These are phyloP conservation scores for Alternaria brassicae DNA, from an alignment of 2,329 filamentous ascomycete species.

Conservation along the genomic window DNA sequence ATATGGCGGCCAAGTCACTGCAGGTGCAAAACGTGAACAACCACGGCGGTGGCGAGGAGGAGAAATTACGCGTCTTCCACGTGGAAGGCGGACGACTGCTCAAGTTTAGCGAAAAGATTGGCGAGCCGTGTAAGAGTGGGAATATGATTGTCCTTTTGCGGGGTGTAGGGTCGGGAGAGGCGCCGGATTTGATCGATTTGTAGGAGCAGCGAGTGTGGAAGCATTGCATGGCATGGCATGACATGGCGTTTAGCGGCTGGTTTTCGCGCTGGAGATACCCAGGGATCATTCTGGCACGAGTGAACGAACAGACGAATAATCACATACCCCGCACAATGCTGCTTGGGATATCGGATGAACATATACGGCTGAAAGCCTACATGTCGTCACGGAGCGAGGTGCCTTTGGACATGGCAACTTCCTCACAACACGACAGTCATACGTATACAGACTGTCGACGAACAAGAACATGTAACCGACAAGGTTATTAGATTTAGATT, in stretches of 20 bases:
- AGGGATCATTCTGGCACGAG: background rate
- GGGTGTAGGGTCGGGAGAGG: conserved; percentile 78
- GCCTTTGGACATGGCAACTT: background rate
- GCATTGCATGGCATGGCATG: background rate
- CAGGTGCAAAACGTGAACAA: conserved; percentile 89
- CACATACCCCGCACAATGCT: background rate
- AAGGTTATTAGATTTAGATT: background rate
- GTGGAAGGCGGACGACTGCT: conserved; percentile 87
- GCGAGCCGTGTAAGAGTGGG: conserved; percentile 74
- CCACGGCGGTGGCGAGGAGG: conserved; percentile 74
- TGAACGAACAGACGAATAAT: background rate
- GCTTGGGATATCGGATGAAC: background rate
- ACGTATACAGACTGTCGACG: fast-evolving
- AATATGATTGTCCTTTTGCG: conserved; percentile 90
- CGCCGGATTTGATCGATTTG: conserved; percentile 70
- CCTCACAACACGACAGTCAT: background rate
- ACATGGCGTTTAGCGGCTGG: background rate
- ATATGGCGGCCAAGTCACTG: conserved; percentile 76
- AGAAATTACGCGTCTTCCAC: conserved; percentile 86
- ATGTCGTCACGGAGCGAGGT: background rate
- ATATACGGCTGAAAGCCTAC: background rate
- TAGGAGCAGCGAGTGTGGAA: conserved; percentile 16
- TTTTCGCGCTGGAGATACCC: conserved; percentile 25
- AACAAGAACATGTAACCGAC: background rate
- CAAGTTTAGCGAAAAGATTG: conserved; percentile 88